Percentiles rank a stretch among this genome's conserved stretches.
These are phyloP conservation scores for Colletotrichum eleusines DNA, from an alignment of 2,329 filamentous ascomycete species.

Conservation along the genomic window DNA sequence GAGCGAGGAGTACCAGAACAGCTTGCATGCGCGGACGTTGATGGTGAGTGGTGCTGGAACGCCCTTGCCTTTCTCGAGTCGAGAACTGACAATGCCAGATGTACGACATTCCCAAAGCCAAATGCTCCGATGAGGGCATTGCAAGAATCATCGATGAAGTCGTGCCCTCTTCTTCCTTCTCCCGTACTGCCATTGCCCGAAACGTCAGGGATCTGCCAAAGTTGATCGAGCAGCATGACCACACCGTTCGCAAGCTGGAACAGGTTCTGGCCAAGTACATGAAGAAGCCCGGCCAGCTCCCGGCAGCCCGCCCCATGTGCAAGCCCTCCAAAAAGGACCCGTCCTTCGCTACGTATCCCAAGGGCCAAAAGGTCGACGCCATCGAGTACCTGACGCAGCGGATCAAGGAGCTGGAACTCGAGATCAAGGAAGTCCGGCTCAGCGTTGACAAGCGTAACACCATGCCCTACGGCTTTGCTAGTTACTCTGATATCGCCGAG, in stretches of 20 bases:
- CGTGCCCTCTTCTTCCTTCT: constrained; percentile 81
- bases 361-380: constrained; percentile 85
- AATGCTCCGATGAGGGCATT: constrained; percentile 87
- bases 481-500: constrained; percentile 88
- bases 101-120: constrained; percentile 84
- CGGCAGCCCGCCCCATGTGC: constrained; percentile 81
- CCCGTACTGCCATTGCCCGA: constrained; percentile 84
- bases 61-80: constrained; percentile 1
- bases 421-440: constrained; percentile 86
- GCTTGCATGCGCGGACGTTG: constrained; percentile 80
- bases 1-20: constrained; percentile 87
- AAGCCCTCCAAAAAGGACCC: constrained; percentile 84
- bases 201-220: constrained; percentile 92
- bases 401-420: constrained; percentile 83
- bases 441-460: constrained; percentile 89
- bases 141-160: constrained; percentile 84
- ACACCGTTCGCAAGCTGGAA: constrained; percentile 85
- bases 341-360: constrained; percentile 71
- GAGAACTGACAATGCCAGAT: constrained; percentile 67
- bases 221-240: constrained; percentile 85
- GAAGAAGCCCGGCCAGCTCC: constrained; percentile 85
- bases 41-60: constrained; percentile 61
- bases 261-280: constrained; percentile 88
- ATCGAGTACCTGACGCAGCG: constrained; percentile 92
- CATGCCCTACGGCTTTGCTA: constrained; percentile 93